Evolutionary conservation across 192 early-diverging fungal genomes (phyloP).

Genomic region (Coemansia sp.): DNA sequence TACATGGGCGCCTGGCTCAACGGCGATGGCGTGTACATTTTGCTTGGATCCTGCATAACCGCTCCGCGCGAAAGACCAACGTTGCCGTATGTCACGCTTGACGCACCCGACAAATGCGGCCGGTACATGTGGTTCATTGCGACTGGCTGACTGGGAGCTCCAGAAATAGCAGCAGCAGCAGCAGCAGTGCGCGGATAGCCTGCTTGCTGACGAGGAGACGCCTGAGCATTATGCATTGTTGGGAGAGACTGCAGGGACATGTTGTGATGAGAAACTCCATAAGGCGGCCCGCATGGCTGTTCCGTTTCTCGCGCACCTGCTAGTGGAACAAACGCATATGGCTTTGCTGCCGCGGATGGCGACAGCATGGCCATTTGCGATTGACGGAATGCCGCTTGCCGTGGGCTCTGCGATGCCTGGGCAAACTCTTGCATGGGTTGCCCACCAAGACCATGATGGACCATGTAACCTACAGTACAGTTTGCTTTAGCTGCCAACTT

Average conservation of each 20-base stretch:
- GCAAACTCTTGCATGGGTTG: conserved; percentile 6
- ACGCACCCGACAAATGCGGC: conserved; percentile 3
- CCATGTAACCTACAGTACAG: conserved; percentile 1
- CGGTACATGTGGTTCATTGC: conserved; percentile 7
- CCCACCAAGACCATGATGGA: neutral
- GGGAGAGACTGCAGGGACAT: conserved; percentile 3
- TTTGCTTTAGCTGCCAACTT: neutral
- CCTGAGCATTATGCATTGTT: neutral
- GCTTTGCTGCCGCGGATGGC: neutral
- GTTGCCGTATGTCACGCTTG: conserved; percentile 19
- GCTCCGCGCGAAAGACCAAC: conserved; percentile 13
- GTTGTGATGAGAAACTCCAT: neutral
- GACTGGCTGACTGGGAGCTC: neutral
- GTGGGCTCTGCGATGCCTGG: neutral
- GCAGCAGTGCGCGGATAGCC: conserved; percentile 9
- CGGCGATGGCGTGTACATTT: conserved; percentile 41
- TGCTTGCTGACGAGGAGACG: conserved; percentile 19
- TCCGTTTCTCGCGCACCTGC: neutral
- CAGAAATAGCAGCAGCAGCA: neutral
- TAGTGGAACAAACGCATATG: conserved; percentile 3
- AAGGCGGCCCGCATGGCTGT: neutral
- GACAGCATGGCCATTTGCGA: conserved; percentile 1
- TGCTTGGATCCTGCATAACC: conserved; percentile 6
- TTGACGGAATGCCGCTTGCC: conserved; percentile 3
- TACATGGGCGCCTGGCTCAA: conserved; percentile 28